phyloP scores from a whole-genome alignment of 2,329 filamentous ascomycete genomes.

The Alternaria atra region DNA sequence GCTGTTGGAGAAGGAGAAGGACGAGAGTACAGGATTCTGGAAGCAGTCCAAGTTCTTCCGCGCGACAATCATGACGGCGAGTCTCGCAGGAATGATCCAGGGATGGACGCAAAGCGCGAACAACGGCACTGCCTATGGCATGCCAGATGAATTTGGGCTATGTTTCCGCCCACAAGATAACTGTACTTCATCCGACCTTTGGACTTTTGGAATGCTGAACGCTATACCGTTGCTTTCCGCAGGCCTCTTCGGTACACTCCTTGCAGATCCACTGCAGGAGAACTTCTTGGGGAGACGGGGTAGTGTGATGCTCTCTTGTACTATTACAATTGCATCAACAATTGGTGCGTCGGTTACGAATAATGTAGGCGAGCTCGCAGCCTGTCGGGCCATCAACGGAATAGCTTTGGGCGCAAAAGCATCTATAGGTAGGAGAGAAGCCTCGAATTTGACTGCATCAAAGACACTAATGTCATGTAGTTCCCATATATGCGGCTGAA shows the following conservation, averaged over 20 bases:
- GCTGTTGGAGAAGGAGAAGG: conserved; percentile 21
- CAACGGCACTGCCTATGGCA: conserved; percentile 29
- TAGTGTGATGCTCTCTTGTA: conserved; percentile 29
- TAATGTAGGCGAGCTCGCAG: conserved; percentile 24
- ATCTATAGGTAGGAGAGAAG: conserved; percentile 21
- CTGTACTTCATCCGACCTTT: conserved; percentile 19
- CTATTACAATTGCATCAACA: conserved; percentile 30
- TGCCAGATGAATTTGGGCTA: conserved; percentile 26
- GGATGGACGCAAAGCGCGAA: conserved; percentile 34
- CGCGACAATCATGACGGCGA: conserved; percentile 32
- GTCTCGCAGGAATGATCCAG: conserved; percentile 30
- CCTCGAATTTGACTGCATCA: neutral
- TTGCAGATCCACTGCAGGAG: conserved; percentile 34
- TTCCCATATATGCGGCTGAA: conserved; percentile 34
- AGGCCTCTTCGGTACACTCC: conserved; percentile 28
- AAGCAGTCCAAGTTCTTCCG: conserved; percentile 35
- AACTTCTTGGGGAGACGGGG: conserved; percentile 29
- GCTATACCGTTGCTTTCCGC: conserved; percentile 32
- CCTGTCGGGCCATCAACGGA: conserved; percentile 31
- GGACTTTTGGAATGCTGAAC: conserved; percentile 34
- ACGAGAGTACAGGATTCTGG: conserved; percentile 29
- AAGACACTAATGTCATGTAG: conserved; percentile 2
- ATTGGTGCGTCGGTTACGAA: conserved; percentile 32
- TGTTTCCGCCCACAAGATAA: conserved; percentile 8
- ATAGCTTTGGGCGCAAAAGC: conserved; percentile 33